Conservation (phyloP, 1,139 yeast species). For the Schizosaccharomyces versatilis region DNA sequence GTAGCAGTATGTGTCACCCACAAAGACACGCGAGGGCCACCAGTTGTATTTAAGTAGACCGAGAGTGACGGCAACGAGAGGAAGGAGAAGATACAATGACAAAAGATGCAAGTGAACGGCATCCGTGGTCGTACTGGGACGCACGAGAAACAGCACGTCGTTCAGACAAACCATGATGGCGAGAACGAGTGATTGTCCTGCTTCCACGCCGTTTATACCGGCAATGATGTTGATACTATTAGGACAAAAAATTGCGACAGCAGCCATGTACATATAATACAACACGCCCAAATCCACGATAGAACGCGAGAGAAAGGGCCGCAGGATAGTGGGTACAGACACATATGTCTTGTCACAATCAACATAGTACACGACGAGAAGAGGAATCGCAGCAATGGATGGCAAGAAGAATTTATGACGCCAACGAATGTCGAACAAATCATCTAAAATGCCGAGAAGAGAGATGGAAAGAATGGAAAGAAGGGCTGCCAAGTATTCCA, state of each 20-base stretch:
- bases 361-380: slow-evolving; percentile 72
- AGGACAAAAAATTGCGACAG: slow-evolving; percentile 82
- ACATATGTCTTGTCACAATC: slow-evolving; percentile 85
- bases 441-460: slow-evolving; percentile 77
- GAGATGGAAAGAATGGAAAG: slow-evolving; percentile 68
- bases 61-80: slow-evolving; percentile 66
- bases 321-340: slow-evolving; percentile 56
- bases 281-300: slow-evolving; percentile 24
- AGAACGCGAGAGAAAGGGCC: slow-evolving; percentile 16
- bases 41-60: slow-evolving; percentile 62
- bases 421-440: slow-evolving; percentile 88
- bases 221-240: slow-evolving; percentile 92
- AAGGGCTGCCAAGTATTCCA: slow-evolving; percentile 68
- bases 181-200: slow-evolving; percentile 72
- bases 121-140: slow-evolving; percentile 32
- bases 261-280: slow-evolving; percentile 75
- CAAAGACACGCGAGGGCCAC: slow-evolving; percentile 73
- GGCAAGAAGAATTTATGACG: slow-evolving; percentile 90
- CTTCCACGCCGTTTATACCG: slow-evolving; percentile 89
- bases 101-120: slow-evolving; percentile 60
- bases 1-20: slow-evolving; percentile 94
- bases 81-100: slow-evolving; percentile 57
- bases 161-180: slow-evolving; percentile 50
- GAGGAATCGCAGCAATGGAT: slow-evolving; percentile 79
- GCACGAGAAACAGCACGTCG: slow-evolving; percentile 46